Base-by-base conservation (phyloP, 805 yeast species). In the Candida gorgasii region DNA sequence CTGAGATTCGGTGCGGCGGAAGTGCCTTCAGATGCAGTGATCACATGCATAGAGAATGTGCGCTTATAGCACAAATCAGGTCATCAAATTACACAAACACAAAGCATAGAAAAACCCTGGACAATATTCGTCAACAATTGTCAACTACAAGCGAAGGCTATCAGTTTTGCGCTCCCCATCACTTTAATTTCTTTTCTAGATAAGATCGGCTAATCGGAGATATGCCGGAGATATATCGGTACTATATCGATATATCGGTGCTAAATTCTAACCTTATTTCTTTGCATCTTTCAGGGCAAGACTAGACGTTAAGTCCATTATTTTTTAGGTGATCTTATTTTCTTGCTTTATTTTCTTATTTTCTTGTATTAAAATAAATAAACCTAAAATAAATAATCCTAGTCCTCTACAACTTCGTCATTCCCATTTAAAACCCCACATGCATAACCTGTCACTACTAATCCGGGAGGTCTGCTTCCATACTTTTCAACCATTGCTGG, bases 381-480 rank as follows among this genome's bases (percentile, higher is more conserved):
- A 16, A 20, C 9, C 6, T 20, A 20, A 7, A 7, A 11, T 24
- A 11, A 7, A 7, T 24, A 4, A 17, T 16, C 13, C 26, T 26
- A 43, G 19, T 34, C 37, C n/a, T 43, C 42, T 4, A 43, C 40
- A 6, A 20, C 15, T 11, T 30, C 34, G 12, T 43, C 32, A 15
- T 31, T 33, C 17, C 32, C 36, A 14, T 35, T 36, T 8, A 41
- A n/a, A n/a, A 36, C 16, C 8, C 74, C 74, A 51, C 97, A 90
- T 0, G 92, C 84, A 48, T 75, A 71, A 0, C 98, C 98, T 1
- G 88, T 77, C 2, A 92, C 84, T 31, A 92, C 69, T 41, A 92
- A 67, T 0, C 98, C 98, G 0, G 98, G 98, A 0, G 98, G 98
- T 48, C 96, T 72, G 9, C 93, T 82, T 0, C 96, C 97, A 33